Evolutionary conservation across 176 grass and related monocot species (phyloP), one percentile per base, ranked within the genome.

Genomic region (Thalia dealbata): DNA sequence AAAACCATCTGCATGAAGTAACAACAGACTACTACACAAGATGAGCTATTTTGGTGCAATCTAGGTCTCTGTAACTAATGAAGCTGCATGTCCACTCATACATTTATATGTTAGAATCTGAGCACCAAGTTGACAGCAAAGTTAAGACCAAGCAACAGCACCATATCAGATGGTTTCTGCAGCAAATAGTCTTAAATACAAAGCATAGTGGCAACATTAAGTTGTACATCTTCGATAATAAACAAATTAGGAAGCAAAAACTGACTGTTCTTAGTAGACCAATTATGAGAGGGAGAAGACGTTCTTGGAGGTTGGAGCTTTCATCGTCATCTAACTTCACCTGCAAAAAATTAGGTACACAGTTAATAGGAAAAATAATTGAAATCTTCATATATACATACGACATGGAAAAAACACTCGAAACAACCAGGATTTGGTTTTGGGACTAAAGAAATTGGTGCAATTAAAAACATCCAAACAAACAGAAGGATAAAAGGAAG

Each of bases 231-330:
- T 71, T 74, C 79, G 41, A 85, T 24, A 88, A 83, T 52, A 42
- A 83, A 23, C 24, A 77, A 18, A 68, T 27, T 24, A 79, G 76
- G 35, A 61, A 68, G 73, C 48, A 50, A 78, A 72, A 69, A 88
- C 87, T 86, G 60, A 93, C 95, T 69, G 81, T 93, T 93, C 95
- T 91, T 50, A 92, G 74, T 72, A 92, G 75, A 75, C 95, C 92
- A 87, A 92, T 88, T 70, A 99, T 88, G 61, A 99, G 90, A 70
- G 95, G 95, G 6, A 99, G 90, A 75, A 93, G 95, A n/a, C 58
- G 81, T 76, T 89, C 90, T 85, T 84, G 89, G 19, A 99, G 83
- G 69, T 84, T 71, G 67, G 87, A 88, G 79, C 86, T 85, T 75
- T 88, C 90, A n/a, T 85, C 85, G 24, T 82, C 90, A 42, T 86